A percentile compares a stretch with the other conserved stretches of the same genome.
phyloP scores from a whole-genome alignment of 768 basidiomycete genomes.

The Gymnopilus junonius region DNA sequence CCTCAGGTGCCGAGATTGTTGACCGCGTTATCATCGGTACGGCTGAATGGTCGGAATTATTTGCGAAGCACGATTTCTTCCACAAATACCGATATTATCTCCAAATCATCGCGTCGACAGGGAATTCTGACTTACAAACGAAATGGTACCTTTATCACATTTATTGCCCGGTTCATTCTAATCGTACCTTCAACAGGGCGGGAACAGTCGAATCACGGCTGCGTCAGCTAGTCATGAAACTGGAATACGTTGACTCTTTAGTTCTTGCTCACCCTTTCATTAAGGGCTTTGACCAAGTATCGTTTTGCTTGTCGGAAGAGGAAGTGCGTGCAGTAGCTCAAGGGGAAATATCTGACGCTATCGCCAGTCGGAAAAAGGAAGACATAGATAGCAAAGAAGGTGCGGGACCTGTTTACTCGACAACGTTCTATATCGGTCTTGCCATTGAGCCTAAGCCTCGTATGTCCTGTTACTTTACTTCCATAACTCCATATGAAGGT shows the following conservation, averaged over 20 bases:
- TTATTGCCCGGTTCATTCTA: neutral
- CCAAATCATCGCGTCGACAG: slow-evolving; percentile 93
- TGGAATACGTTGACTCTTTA: slow-evolving; percentile 93
- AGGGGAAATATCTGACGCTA: slow-evolving; percentile 79
- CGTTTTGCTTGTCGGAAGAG: slow-evolving; percentile 81
- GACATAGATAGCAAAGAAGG: slow-evolving; percentile 80
- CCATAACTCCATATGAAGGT: slow-evolving; percentile 5
- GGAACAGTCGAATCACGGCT: slow-evolving; percentile 98
- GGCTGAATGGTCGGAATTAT: slow-evolving; percentile 92
- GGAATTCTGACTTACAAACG: slow-evolving; percentile 79
- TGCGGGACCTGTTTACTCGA: slow-evolving; percentile 83
- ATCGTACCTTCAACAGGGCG: slow-evolving; percentile 43
- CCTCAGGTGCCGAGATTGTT: slow-evolving; percentile 88
- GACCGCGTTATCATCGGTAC: slow-evolving; percentile 87
- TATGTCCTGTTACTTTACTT: slow-evolving; percentile 35
- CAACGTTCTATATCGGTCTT: slow-evolving; percentile 97
- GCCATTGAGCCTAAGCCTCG: slow-evolving; percentile 90
- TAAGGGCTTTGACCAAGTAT: slow-evolving; percentile 90
- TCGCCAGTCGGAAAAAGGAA: slow-evolving; percentile 75
- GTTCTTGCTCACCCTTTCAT: slow-evolving; percentile 93
- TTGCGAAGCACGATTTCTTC: slow-evolving; percentile 96
- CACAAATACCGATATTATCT: slow-evolving; percentile 96
- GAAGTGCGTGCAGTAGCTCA: slow-evolving; percentile 89
- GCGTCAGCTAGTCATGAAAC: slow-evolving; percentile 96
- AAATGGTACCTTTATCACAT: slow-evolving; percentile 73